phyloP scores from a whole-genome alignment of 2,329 filamentous ascomycete species.

The Aspergillus unguis region DNA sequence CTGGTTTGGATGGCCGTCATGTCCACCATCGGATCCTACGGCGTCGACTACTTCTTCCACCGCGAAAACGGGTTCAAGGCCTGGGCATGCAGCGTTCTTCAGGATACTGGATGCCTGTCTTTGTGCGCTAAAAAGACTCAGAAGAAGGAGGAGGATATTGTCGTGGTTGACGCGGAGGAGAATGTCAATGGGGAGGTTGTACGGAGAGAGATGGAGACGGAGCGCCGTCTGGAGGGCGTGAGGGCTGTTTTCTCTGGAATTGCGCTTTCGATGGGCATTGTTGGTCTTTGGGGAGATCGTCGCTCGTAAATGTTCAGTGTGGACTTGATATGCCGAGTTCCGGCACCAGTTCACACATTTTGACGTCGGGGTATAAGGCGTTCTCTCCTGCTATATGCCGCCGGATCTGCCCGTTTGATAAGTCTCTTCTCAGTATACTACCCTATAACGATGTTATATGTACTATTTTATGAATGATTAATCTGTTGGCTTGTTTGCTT shows the following conservation, averaged over 20 bases:
- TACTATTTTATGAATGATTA: too few relatives aligned
- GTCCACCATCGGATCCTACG: constrained; percentile 42
- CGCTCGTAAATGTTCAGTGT: constrained; percentile 1
- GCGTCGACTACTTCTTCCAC: constrained; percentile 71
- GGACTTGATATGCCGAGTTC: too few relatives aligned
- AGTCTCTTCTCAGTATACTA: too few relatives aligned
- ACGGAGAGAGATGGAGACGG: constrained; percentile 42
- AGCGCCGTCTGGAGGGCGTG: constrained; percentile 38
- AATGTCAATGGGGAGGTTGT: constrained; percentile 47
- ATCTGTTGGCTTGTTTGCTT: too few relatives aligned
- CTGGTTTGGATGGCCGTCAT: constrained; percentile 79
- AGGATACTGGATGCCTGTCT: constrained; percentile 41
- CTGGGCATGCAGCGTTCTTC: constrained; percentile 34
- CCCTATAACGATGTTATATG: too few relatives aligned
- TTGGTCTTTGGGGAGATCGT: constrained; percentile 49
- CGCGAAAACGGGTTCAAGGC: constrained; percentile 54
- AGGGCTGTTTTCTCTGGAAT: constrained; percentile 40
- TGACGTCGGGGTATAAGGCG: too few relatives aligned
- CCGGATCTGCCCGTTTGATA: too few relatives aligned
- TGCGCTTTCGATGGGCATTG: constrained; percentile 46
- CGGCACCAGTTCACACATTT: background rate
- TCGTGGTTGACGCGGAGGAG: constrained; percentile 38
- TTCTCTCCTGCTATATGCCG: too few relatives aligned
- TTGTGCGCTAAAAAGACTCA: constrained; percentile 12
- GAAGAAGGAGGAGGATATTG: constrained; percentile 37